These are phyloP conservation scores for Dictyostelium purpureum DNA, from an alignment of 78 protist species.

Conservation along the genomic window DNA sequence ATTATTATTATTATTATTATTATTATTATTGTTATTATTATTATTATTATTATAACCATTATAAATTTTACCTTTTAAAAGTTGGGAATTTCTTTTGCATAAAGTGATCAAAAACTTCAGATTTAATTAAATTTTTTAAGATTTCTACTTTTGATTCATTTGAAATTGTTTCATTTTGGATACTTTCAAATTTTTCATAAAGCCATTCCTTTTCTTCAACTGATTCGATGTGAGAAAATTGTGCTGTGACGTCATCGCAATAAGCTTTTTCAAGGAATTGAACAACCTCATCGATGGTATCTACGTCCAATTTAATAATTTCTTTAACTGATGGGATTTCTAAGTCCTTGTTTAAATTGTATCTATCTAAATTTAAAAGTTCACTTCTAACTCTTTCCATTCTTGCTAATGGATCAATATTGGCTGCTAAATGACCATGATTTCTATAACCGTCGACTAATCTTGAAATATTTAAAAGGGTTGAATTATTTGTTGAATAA, in stretches of 20 bases:
- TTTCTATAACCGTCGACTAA: constrained; percentile 62
- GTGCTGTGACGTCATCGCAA: constrained; percentile 58
- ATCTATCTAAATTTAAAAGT: neutral
- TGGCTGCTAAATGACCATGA: constrained; percentile 75
- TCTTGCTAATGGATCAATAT: constrained; percentile 72
- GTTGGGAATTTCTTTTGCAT: constrained; percentile 85
- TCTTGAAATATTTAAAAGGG: neutral
- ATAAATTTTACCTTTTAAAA: constrained; percentile 83
- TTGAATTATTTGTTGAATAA: neutral
- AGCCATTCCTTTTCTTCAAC: constrained; percentile 69
- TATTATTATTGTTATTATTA: too few relatives aligned
- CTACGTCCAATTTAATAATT: neutral
- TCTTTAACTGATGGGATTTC: neutral
- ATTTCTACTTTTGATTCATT: neutral
- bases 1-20: too few relatives aligned
- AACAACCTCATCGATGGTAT: neutral
- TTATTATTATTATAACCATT: too few relatives aligned
- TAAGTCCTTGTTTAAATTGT: neutral
- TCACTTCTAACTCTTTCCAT: constrained; percentile 36
- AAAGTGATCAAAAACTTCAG: constrained; percentile 87
- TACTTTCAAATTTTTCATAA: constrained; percentile 31
- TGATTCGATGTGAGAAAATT: constrained; percentile 66
- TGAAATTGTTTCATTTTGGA: constrained; percentile 3
- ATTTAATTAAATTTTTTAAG: constrained; percentile 25
- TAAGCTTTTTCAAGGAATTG: constrained; percentile 2